A percentile compares a stretch with the other conserved stretches of the same genome.
phyloP scores from a whole-genome alignment of 1,284 basidiomycete genomes.

The Coniferiporia sulphurascens region DNA sequence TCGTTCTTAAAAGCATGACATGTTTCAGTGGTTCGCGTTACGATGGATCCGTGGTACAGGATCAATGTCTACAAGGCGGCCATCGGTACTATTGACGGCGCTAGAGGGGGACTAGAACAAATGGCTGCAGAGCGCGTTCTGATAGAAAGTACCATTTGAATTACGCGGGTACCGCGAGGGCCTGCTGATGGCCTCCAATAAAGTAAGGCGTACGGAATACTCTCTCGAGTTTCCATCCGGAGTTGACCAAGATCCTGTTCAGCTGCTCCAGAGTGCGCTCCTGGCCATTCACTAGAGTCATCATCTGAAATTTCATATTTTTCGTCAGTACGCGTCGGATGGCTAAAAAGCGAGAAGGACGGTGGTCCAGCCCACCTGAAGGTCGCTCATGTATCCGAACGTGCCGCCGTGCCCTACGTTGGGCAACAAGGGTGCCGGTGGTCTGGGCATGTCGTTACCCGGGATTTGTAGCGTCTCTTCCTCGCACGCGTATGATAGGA shows the following conservation, averaged over 20 bases:
- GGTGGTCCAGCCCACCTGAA: conserved; percentile 13
- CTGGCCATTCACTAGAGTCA: conserved; percentile 16
- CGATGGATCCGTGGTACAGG: too few relatives aligned
- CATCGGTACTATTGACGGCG: too few relatives aligned
- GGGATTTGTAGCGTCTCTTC: not conserved
- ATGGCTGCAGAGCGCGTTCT: not conserved
- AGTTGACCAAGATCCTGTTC: not conserved
- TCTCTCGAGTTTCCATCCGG: conserved; percentile 15
- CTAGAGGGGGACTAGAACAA: not conserved
- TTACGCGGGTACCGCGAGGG: not conserved
- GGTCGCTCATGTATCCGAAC: conserved; percentile 16
- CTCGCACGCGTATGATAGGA: conserved; percentile 4
- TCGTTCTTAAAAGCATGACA: too few relatives aligned
- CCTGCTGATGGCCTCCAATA: not conserved
- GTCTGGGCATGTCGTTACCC: not conserved
- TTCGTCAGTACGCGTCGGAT: not conserved
- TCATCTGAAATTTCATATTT: conserved; percentile 11
- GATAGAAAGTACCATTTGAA: not conserved
- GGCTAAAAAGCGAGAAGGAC: not conserved
- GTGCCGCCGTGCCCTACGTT: conserved; percentile 18
- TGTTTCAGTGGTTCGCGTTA: too few relatives aligned
- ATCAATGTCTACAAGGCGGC: too few relatives aligned
- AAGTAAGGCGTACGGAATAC: conserved; percentile 3
- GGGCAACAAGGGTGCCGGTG: conserved; percentile 18
- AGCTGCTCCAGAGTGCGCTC: conserved; percentile 17